A percentile compares a stretch with the other conserved stretches of the same genome.
These are phyloP conservation scores for Microdochium trichocladiopsis DNA, from an alignment of 2,329 filamentous ascomycete species.

Conservation along the genomic window DNA sequence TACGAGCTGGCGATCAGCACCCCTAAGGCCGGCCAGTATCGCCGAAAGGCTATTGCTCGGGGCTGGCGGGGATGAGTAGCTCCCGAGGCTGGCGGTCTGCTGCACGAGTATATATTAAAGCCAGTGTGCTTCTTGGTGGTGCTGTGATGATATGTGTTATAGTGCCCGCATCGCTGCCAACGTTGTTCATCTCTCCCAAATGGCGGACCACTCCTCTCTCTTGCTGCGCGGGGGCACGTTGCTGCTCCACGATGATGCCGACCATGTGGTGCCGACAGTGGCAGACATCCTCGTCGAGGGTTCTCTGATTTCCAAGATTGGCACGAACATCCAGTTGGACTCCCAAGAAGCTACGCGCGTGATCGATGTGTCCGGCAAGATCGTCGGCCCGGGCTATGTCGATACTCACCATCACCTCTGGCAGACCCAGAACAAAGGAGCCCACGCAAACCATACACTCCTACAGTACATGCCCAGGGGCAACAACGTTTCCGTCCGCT, in stretches of 20 bases:
- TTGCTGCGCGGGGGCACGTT: slow-evolving; percentile 9
- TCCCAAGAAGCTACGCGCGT: slow-evolving; percentile 10
- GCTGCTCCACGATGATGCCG: slow-evolving; percentile 8
- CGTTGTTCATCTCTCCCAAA: too few relatives aligned
- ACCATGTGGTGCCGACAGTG: slow-evolving; percentile 6
- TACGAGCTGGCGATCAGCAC: too few relatives aligned
- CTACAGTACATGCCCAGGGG: slow-evolving; percentile 20
- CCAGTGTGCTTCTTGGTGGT: too few relatives aligned
- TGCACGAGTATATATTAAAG: too few relatives aligned
- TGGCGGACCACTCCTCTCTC: not conserved
- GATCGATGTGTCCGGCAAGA: slow-evolving; percentile 30
- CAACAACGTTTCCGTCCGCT: slow-evolving; percentile 26
- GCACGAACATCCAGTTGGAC: not conserved
- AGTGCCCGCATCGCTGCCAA: too few relatives aligned
- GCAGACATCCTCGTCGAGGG: slow-evolving; percentile 8
- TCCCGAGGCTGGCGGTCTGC: too few relatives aligned
- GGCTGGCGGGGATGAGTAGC: too few relatives aligned
- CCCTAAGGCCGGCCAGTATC: too few relatives aligned
- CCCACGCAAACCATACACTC: slow-evolving; percentile 13
- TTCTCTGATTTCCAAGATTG: slow-evolving; percentile 4
- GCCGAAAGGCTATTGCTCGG: too few relatives aligned
- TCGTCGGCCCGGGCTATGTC: slow-evolving; percentile 33
- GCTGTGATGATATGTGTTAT: too few relatives aligned
- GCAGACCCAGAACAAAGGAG: slow-evolving; percentile 26
- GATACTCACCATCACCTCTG: slow-evolving; percentile 37